These are phyloP conservation scores for Leucoagaricus sp. DNA, from an alignment of 1,284 basidiomycete species.

Conservation along the genomic window DNA sequence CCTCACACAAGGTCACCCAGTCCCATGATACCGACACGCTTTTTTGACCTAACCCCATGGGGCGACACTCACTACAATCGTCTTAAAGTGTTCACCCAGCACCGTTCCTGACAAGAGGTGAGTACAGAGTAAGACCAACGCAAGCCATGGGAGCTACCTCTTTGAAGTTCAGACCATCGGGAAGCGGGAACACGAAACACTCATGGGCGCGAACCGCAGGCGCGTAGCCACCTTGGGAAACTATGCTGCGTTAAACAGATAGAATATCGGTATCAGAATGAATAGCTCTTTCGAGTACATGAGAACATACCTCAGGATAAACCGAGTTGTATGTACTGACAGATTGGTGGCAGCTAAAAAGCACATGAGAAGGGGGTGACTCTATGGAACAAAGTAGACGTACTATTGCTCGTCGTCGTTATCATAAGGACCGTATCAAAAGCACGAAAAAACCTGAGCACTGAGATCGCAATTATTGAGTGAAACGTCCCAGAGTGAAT, in stretches of 20 bases:
- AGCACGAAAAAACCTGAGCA: slow-evolving; percentile 38
- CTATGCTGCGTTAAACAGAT: slow-evolving; percentile 40
- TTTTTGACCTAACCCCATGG: slow-evolving; percentile 57
- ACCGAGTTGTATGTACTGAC: slow-evolving; percentile 37
- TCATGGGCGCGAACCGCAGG: slow-evolving; percentile 67
- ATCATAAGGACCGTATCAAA: slow-evolving; percentile 52
- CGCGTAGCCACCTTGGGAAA: slow-evolving; percentile 62
- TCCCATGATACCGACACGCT: slow-evolving; percentile 68
- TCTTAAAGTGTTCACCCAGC: slow-evolving; percentile 34
- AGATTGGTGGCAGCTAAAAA: slow-evolving; percentile 23
- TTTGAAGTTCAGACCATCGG: slow-evolving; percentile 55
- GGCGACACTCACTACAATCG: not conserved
- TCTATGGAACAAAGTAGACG: slow-evolving; percentile 11
- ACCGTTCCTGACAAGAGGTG: slow-evolving; percentile 62
- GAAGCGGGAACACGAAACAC: slow-evolving; percentile 71
- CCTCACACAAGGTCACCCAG: slow-evolving; percentile 58
- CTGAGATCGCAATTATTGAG: no score
- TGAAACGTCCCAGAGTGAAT: slow-evolving; percentile 42
- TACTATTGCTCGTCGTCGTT: slow-evolving; percentile 59
- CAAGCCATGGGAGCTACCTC: slow-evolving; percentile 53
- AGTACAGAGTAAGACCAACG: slow-evolving; percentile 68
- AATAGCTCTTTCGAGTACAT: not conserved
- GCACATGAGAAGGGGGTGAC: no score
- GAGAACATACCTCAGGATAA: slow-evolving; percentile 43
- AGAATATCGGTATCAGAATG: no score